These are phyloP conservation scores for Blumeria hordei DNA, from an alignment of 2,329 filamentous ascomycete species.

Conservation along the genomic window DNA sequence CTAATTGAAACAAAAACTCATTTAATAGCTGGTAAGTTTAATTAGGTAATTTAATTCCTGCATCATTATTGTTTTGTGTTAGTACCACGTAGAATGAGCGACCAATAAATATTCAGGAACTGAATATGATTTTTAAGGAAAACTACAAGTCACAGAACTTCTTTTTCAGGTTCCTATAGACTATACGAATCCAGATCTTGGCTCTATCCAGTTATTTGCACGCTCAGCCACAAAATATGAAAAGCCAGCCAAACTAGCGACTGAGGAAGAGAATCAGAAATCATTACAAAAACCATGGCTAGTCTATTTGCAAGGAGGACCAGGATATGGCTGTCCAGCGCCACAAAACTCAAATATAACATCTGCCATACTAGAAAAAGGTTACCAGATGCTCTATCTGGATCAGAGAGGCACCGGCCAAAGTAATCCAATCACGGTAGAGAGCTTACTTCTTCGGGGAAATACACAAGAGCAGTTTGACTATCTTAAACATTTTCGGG, in stretches of 20 bases:
- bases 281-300: slow-evolving; percentile 32
- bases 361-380: slow-evolving; percentile 45
- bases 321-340: slow-evolving; percentile 50
- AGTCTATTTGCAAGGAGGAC: slow-evolving; percentile 67
- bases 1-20: too few relatives aligned
- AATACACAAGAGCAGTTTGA: slow-evolving; percentile 43
- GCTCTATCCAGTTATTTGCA: slow-evolving; percentile 51
- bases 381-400: slow-evolving; percentile 68
- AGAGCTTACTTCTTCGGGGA: slow-evolving; percentile 41
- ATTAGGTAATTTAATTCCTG: too few relatives aligned
- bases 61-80: too few relatives aligned
- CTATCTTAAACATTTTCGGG: slow-evolving; percentile 66
- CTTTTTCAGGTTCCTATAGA: slow-evolving; percentile 74
- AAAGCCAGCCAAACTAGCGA: slow-evolving; percentile 19
- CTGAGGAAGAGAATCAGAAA: slow-evolving; percentile 16
- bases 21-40: too few relatives aligned
- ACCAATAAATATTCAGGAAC: too few relatives aligned
- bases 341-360: slow-evolving; percentile 54
- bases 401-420: slow-evolving; percentile 80
- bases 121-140: slow-evolving; percentile 25
- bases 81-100: too few relatives aligned
- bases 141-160: slow-evolving; percentile 55
- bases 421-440: slow-evolving; percentile 54
- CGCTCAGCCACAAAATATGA: slow-evolving; percentile 47
- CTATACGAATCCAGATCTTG: slow-evolving; percentile 46